Conservation (phyloP, 2,329 filamentous ascomycete genomes). For the Talaromyces verruculosus region DNA sequence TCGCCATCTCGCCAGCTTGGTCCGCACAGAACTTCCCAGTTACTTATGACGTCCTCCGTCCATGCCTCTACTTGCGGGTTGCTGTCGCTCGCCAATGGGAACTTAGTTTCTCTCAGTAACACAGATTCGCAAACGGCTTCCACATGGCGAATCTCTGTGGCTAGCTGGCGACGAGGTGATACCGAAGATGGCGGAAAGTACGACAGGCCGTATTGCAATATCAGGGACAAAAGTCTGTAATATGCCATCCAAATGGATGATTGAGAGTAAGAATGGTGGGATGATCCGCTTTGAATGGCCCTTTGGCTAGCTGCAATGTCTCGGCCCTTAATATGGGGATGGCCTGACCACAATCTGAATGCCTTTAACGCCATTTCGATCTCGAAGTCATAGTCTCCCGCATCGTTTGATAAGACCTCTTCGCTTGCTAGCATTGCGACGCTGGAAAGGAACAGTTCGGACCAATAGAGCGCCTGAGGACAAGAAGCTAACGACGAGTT, state of each 20-base stretch:
- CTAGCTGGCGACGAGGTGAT: constrained; percentile 62
- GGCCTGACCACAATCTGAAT: constrained; percentile 50
- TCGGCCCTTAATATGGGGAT: constrained; percentile 36
- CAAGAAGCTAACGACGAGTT: constrained; percentile 47
- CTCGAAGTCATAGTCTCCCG: constrained; percentile 27
- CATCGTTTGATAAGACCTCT: constrained; percentile 39
- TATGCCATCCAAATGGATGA: constrained; percentile 77
- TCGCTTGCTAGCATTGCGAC: constrained; percentile 68
- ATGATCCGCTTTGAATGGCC: constrained; percentile 24
- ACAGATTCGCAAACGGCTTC: constrained; percentile 78
- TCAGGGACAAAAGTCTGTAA: constrained; percentile 73
- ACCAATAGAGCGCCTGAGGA: constrained; percentile 72
- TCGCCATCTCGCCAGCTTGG: constrained; percentile 77
- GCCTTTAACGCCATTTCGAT: constrained; percentile 46
- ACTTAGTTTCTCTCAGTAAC: constrained; percentile 74
- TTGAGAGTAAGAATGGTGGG: constrained; percentile 29
- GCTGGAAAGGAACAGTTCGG: constrained; percentile 73
- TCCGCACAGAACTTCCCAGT: constrained; percentile 82
- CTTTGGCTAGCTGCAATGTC: constrained; percentile 27
- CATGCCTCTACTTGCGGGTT: constrained; percentile 80
- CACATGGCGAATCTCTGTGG: constrained; percentile 73
- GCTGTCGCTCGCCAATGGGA: constrained; percentile 78
- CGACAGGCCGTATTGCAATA: constrained; percentile 59
- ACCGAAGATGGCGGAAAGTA: constrained; percentile 40
- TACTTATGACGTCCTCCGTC: constrained; percentile 73